These are phyloP conservation scores for Paramecium caudatum DNA, from an alignment of 73 alveolate species.

Conservation along the genomic window DNA sequence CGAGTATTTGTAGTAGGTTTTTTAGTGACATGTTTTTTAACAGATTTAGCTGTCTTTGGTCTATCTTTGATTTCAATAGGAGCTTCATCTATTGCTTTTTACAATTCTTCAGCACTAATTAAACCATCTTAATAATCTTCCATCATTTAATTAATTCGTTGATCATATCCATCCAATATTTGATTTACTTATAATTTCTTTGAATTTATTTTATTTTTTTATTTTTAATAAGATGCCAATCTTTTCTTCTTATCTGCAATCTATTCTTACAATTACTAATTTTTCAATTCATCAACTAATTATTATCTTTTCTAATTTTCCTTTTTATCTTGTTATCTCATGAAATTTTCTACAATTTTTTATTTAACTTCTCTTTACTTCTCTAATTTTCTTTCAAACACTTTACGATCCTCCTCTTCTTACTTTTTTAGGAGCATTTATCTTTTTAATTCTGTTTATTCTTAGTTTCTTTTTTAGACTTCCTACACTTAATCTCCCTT, in stretches of 20 bases:
- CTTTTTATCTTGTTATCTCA: constrained; percentile 6
- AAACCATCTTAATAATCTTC: constrained; percentile 38
- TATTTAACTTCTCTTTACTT: constrained; percentile 1
- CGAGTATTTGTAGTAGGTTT: too few species aligned
- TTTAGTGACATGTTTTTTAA: too few species aligned
- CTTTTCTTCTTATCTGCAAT: constrained; percentile 6
- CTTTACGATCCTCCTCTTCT: neutral
- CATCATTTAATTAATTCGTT: neutral
- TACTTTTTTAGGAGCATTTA: neutral
- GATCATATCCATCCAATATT: constrained; percentile 25
- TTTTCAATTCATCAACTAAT: constrained; percentile 35
- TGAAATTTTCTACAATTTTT: neutral
- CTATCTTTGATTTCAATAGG: neutral
- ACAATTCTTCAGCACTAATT: neutral
- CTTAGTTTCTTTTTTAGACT: constrained; percentile 47
- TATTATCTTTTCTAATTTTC: neutral
- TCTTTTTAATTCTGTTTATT: constrained; percentile 30
- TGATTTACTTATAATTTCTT: neutral
- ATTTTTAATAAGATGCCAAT: neutral
- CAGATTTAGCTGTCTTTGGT: too few species aligned
- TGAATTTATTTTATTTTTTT: neutral
- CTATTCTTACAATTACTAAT: neutral
- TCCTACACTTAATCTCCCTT: constrained; percentile 11
- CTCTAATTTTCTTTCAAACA: neutral
- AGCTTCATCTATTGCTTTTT: neutral